A percentile compares a stretch with the other conserved stretches of the same genome.
Evolutionary conservation across 2,329 filamentous ascomycete genomes (phyloP).

Genomic region (Cladosporium cucumerinum): DNA sequence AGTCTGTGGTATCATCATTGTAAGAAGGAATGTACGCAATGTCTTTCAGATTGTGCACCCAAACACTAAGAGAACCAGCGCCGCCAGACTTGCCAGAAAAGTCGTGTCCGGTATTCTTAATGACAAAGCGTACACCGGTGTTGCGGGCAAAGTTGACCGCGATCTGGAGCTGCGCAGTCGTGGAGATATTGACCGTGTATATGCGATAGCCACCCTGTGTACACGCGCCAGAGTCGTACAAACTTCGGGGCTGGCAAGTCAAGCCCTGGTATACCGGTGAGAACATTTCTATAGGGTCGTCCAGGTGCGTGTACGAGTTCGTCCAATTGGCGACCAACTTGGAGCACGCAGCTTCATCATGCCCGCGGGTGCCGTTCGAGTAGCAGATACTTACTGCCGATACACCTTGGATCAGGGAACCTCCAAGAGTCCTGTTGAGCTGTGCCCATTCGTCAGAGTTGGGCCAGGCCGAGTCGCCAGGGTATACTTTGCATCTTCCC

Average conservation of each 20-base stretch:
- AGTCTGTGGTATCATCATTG: constrained; percentile 10
- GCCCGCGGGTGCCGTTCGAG: neutral
- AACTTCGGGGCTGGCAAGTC: constrained; percentile 15
- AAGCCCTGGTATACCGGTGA: constrained; percentile 17
- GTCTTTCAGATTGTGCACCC: constrained; percentile 24
- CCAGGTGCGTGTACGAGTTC: constrained; percentile 11
- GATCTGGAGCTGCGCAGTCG: constrained; percentile 18
- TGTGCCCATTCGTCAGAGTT: neutral
- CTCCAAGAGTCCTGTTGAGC: neutral
- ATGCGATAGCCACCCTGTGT: constrained; percentile 21
- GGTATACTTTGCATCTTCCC: neutral
- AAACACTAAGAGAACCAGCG: constrained; percentile 24
- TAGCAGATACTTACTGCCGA: neutral
- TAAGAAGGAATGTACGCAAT: constrained; percentile 18
- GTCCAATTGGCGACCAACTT: constrained; percentile 8
- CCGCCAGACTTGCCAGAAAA: constrained; percentile 22
- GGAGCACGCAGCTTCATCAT: neutral
- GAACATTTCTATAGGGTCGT: constrained; percentile 20
- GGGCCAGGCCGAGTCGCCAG: neutral
- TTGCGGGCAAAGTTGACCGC: constrained; percentile 24
- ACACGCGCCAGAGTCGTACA: constrained; percentile 14
- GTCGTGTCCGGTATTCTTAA: constrained; percentile 29
- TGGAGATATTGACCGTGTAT: constrained; percentile 21
- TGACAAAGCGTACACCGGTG: constrained; percentile 21
- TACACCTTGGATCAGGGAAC: neutral